Conservation (phyloP, 257 asterid genomes). For the Euphrasia confusa region DNA sequence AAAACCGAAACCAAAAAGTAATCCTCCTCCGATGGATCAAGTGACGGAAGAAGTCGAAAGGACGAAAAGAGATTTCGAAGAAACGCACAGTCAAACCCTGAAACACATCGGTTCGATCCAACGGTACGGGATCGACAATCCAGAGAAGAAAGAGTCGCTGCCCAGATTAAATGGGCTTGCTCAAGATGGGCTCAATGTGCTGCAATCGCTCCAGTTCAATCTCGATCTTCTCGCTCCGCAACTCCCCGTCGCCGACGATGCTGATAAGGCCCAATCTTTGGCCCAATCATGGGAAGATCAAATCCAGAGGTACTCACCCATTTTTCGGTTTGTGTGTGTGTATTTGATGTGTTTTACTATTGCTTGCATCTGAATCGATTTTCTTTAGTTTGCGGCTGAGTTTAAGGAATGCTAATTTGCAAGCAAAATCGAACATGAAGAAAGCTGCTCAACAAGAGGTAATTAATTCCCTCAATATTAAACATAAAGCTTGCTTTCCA, state of each 20-base stretch:
- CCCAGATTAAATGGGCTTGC: constrained; percentile 86
- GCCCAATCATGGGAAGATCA: constrained; percentile 62
- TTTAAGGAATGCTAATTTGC: constrained; percentile 78
- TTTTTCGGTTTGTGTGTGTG: background rate
- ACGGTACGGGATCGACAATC: constrained; percentile 34
- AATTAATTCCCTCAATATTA: constrained; percentile 18
- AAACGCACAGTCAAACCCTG: constrained; percentile 39
- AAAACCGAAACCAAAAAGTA: too few relatives aligned
- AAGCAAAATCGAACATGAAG: constrained; percentile 82
- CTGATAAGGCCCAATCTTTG: constrained; percentile 57
- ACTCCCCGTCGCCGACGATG: constrained; percentile 58
- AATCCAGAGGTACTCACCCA: constrained; percentile 54
- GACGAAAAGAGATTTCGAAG: constrained; percentile 50
- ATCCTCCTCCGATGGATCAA: constrained; percentile 44
- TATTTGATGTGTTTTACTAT: background rate
- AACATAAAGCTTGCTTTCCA: constrained; percentile 6
- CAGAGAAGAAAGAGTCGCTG: constrained; percentile 54
- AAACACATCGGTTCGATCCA: constrained; percentile 52
- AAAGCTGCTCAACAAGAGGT: constrained; percentile 88
- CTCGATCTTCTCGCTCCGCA: constrained; percentile 94
- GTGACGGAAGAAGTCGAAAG: constrained; percentile 73
- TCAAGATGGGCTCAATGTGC: constrained; percentile 68
- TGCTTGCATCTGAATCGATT: constrained; percentile 1
- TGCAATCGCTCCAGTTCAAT: constrained; percentile 72
- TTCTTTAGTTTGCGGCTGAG: constrained; percentile 53